Evolutionary conservation across 441 rosid species (phyloP), one percentile per base, ranked within the genome.

Genomic region (Populus hybrid): DNA sequence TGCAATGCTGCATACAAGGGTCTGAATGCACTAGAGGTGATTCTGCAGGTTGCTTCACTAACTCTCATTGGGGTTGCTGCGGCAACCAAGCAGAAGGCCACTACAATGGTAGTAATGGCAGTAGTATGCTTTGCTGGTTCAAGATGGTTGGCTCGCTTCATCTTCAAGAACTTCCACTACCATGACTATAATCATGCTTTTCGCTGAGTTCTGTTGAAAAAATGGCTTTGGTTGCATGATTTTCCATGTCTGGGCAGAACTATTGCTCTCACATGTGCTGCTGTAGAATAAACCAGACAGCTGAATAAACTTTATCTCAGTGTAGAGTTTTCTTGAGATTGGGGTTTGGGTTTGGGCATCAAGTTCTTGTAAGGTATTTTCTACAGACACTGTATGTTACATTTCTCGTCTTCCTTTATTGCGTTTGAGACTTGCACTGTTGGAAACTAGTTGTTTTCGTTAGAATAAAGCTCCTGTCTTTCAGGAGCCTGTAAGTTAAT

Each of bases 151-250:
- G 73, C 81, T 32, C 80, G 78, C 64, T 81, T 84, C 72, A 66
- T 81, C 61, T 63, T 67, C 82, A 81, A 81, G 74, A 81, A 66
- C 20, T 84, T 84, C 76, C 84, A 76, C 75, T 81, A 50, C 70
- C 86, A 84, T 35, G 86, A 84, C 77, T 84, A 84, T 21, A 76
- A 77, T 70, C 84, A 81, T 42, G 81, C 86, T 23, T 74, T 79
- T 36, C 81, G 2, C 61, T 53, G 61, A 53, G 9, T 16, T 53
- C 8, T 53, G 61, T 18, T 53, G n/a, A 50, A 6, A 50, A 50
- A 0, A 5, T 50, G n/a, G 61, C 61, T n/a, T 6, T 53, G 57
- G 18, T 50, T 10, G 46, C 46, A 38, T 38, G 46, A 38, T 38
- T 38, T 38, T 38, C 46, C 46, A 38, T 38, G 46, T 38, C 46